These are phyloP conservation scores for Cinnamomum chago DNA, from an alignment of 164 flowering plant species.

Conservation along the genomic window DNA sequence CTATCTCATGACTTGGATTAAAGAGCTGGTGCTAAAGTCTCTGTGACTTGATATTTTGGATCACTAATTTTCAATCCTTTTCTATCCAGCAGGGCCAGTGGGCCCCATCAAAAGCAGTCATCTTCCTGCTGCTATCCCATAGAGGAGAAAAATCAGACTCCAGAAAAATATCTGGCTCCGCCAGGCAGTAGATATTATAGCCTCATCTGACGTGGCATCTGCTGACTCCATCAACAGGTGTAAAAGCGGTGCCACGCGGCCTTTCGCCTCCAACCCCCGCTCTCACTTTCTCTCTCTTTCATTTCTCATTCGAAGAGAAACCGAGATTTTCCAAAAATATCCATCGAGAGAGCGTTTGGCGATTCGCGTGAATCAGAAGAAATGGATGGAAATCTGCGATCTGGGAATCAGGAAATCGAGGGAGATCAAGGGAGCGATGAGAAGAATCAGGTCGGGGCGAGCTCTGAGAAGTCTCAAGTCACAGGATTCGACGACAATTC, in stretches of 20 bases:
- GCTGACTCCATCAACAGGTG: neutral
- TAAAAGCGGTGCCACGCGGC: neutral
- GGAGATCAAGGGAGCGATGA: no score
- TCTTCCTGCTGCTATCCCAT: no score
- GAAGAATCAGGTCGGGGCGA: neutral
- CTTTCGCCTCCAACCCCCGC: neutral
- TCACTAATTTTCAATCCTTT: no score
- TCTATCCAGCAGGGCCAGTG: no score
- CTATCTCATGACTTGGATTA: no score
- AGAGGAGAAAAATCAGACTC: no score
- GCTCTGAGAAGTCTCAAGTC: neutral
- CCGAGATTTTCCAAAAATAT: neutral
- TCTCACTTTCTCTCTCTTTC: neutral
- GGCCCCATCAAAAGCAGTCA: no score
- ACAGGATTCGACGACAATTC: neutral
- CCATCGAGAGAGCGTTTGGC: neutral
- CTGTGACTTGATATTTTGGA: no score
- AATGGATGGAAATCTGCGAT: neutral
- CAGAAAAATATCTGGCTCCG: no score
- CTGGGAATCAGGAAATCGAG: no score
- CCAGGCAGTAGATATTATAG: no score
- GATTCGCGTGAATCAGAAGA: neutral
- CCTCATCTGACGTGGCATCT: neutral
- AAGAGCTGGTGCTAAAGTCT: no score
- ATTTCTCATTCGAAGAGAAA: neutral